Conservation (phyloP, 371 early-diverging fungal genomes). For the Lichtheimia hyalospora region DNA sequence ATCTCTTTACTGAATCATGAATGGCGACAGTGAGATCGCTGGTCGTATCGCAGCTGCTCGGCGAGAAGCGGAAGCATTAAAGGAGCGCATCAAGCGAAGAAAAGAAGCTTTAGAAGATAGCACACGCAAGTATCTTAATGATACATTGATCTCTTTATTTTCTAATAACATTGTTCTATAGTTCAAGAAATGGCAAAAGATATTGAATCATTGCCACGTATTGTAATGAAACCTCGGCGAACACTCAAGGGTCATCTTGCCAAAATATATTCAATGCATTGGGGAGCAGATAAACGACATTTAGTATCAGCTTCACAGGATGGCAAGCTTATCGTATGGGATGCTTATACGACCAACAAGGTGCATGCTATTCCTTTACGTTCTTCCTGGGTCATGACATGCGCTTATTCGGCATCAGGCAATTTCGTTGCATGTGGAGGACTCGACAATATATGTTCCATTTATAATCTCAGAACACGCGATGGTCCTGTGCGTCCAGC, state of each 20-base stretch:
- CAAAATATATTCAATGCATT: conserved; percentile 99
- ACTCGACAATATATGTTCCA: conserved; percentile 95
- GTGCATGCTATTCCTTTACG: conserved; percentile 95
- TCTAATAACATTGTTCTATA: conserved; percentile 7
- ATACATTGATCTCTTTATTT: too few species aligned
- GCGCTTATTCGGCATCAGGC: conserved; percentile 95
- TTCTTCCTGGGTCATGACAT: conserved; percentile 99
- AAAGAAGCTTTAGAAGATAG: conserved; percentile 91
- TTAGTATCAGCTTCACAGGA: conserved; percentile 96
- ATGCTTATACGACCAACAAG: conserved; percentile 95
- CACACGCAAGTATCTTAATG: conserved; percentile 73
- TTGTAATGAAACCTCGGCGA: conserved; percentile 91
- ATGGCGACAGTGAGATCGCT: conserved; percentile 23
- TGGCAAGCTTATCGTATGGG: conserved; percentile 98
- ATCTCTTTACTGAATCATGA: conserved; percentile 1
- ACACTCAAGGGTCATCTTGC: conserved; percentile 96
- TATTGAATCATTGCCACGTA: conserved; percentile 82
- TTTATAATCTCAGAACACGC: conserved; percentile 91
- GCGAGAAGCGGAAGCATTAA: conserved; percentile 92
- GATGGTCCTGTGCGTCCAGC: conserved; percentile 93
- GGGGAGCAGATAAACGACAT: conserved; percentile 93
- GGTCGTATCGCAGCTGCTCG: conserved; percentile 88
- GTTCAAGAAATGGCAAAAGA: conserved; percentile 57
- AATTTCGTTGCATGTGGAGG: conserved; percentile 97
- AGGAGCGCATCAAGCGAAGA: conserved; percentile 92